Evolutionary conservation across 371 early-diverging fungal species (phyloP).

Genomic region (Haplosporangium sp.): DNA sequence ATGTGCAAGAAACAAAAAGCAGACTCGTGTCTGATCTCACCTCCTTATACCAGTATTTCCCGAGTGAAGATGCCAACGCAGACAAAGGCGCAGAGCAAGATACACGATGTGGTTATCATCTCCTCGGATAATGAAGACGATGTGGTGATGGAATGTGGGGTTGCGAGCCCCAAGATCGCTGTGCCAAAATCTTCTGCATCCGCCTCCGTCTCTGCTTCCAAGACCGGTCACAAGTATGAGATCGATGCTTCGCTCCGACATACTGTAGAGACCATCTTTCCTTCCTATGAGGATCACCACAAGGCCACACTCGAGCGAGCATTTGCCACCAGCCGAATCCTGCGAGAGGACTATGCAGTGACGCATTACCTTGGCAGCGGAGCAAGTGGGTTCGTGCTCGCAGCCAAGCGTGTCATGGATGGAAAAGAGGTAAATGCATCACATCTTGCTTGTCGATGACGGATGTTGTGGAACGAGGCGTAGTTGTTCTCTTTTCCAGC

Average conservation of each 20-base stretch:
- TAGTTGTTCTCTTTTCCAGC: no score
- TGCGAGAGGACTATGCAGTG: conserved; percentile 35
- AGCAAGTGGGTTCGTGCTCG: conserved; percentile 40
- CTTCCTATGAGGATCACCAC: conserved; percentile 20
- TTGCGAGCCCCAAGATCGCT: background rate
- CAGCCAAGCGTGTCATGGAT: conserved; percentile 30
- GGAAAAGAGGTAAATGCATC: conserved; percentile 28
- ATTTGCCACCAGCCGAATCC: conserved; percentile 27
- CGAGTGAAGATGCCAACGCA: background rate
- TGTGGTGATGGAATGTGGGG: background rate
- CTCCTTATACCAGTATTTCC: conserved; percentile 1
- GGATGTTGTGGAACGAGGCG: background rate
- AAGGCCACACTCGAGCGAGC: conserved; percentile 40
- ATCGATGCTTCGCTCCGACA: conserved; percentile 24
- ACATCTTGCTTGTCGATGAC: background rate
- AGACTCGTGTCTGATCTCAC: background rate
- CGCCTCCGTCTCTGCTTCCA: background rate
- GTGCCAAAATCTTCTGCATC: background rate
- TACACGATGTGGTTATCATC: conserved; percentile 37
- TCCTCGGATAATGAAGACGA: conserved; percentile 38
- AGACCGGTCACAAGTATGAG: conserved; percentile 19
- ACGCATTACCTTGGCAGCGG: conserved; percentile 44
- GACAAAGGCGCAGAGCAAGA: conserved; percentile 1
- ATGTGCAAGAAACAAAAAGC: background rate
- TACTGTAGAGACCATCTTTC: conserved; percentile 43